Conservation (phyloP, 305 asterid genomes). For the Plantago coronopus region DNA sequence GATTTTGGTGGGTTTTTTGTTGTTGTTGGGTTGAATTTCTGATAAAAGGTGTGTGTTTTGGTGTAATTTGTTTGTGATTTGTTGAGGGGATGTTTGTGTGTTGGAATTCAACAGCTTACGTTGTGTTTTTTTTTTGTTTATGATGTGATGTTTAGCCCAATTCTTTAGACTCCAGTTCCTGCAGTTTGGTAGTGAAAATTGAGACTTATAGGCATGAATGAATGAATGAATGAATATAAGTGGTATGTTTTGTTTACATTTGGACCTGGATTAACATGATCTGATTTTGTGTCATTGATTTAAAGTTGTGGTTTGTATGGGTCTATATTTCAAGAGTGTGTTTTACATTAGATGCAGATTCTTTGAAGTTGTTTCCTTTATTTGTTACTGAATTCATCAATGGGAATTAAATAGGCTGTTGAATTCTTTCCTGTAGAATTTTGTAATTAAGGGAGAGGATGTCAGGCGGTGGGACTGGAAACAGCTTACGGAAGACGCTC, state of each 20-base stretch:
- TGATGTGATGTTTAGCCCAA: slow-evolving; percentile 11
- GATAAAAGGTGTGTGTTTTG: too few relatives aligned
- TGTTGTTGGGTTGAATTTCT: too few relatives aligned
- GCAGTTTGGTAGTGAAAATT: too few relatives aligned
- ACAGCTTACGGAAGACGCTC: slow-evolving; percentile 85
- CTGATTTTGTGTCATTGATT: background rate
- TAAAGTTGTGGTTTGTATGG: too few relatives aligned
- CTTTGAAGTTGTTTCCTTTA: slow-evolving; percentile 10
- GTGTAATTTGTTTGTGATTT: too few relatives aligned
- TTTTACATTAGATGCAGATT: slow-evolving; percentile 12
- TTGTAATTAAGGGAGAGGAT: slow-evolving; percentile 40
- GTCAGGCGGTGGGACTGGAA: slow-evolving; percentile 84
- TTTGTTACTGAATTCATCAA: slow-evolving; percentile 18
- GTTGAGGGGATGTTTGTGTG: background rate
- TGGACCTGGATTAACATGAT: background rate
- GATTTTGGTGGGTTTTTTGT: slow-evolving; percentile 1
- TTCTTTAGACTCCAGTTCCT: slow-evolving; percentile 17
- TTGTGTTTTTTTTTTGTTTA: background rate
- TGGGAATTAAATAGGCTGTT: slow-evolving; percentile 19
- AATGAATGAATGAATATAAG: too few relatives aligned
- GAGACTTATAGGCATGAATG: too few relatives aligned
- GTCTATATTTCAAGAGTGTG: too few relatives aligned
- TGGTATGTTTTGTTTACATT: background rate
- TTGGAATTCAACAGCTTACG: background rate
- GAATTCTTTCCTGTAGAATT: slow-evolving; percentile 30